Percentiles rank a stretch among this genome's conserved stretches.
Evolutionary conservation across 352 stramenopile genomes (phyloP).

Genomic region (Thalassiosira livingstoniorum): DNA sequence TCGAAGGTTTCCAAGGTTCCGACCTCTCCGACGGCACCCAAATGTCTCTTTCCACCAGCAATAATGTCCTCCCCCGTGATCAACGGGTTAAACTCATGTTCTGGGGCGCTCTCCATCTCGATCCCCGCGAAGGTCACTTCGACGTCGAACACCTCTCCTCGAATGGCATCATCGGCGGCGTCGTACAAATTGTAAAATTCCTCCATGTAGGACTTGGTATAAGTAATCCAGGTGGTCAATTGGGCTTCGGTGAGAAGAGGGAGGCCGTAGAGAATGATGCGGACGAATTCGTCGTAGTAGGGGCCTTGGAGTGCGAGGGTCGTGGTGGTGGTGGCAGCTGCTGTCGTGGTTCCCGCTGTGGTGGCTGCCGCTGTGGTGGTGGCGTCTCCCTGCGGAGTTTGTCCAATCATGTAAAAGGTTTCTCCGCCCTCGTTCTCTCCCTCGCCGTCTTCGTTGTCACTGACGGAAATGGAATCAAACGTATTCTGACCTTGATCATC

Average conservation of each 20-base stretch:
- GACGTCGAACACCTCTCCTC: slow-evolving; percentile 51
- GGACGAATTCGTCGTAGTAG: slow-evolving; percentile 47
- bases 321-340: not conserved
- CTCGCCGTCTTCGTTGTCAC: not conserved
- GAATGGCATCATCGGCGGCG: slow-evolving; percentile 38
- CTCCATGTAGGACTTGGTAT: slow-evolving; percentile 56
- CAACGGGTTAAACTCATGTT: slow-evolving; percentile 57
- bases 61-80: slow-evolving; percentile 12
- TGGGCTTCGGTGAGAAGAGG: slow-evolving; percentile 12
- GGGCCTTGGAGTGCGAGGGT: slow-evolving; percentile 41
- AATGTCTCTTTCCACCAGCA: slow-evolving; percentile 1
- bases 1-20: not conserved
- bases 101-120: slow-evolving; percentile 24
- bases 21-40: not conserved
- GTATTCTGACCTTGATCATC: not conserved
- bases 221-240: slow-evolving; percentile 38
- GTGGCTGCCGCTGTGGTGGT: not conserved
- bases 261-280: slow-evolving; percentile 64
- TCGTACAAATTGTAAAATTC: slow-evolving; percentile 66
- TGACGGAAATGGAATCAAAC: no score
- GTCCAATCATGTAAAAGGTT: not conserved
- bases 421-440: not conserved
- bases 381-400: not conserved
- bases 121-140: slow-evolving; percentile 38
- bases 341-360: not conserved